Base-by-base conservation (phyloP, 2,329 filamentous ascomycete genomes). In the Amesomyces nigricolor region DNA sequence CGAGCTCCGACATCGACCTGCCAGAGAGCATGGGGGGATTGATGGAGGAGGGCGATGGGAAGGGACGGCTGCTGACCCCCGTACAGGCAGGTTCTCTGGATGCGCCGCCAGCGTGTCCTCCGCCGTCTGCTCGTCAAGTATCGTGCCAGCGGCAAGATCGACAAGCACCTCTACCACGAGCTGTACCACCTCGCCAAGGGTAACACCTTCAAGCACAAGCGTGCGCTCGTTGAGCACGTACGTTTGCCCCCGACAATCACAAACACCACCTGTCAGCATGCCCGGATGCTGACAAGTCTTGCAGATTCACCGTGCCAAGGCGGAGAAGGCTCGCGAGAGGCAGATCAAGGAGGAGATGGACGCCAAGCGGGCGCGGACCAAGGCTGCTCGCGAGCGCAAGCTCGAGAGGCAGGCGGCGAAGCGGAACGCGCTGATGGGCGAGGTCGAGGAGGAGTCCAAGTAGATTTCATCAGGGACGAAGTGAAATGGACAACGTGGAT, bases 171-270 rank as follows among this genome's bases (percentile, higher is more conserved):
- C 63, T 99, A 99, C 87, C 94, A 99, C 86, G 91, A 97, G 83
- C 90, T 99, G 68, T 99, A 99, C 86, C 94, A 96, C 80, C 83
- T 95, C 76, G 94, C 89, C 87, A 99, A 99, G 91, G 95, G 94
- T 95, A 99, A 99, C 88, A 92, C 94, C 77, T 99, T 99, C 89
- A 99, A 99, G 91, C 94, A 99, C 90, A 99, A 97, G 91, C 88
- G 94, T 80, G 94, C 91, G 73, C 87, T 99, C 71, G 91, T 99
- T 76, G 94, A 99, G 86, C 94, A 99, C 83, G 94, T 99, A 95
- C 74, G 94, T 90, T 56, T 56, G 10, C 10, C 5, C 40, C 13
- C 10, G 16, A 30, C 13, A 29, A 19, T 10, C 19, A 26, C 22
- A 26, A 26, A 26, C 22, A 26, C 22, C 2, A 26, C 22, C 22